Percentiles rank a stretch among this genome's conserved stretches.
These are phyloP conservation scores for Paramecium primaurelia DNA, from an alignment of 73 alveolate species.

Conservation along the genomic window DNA sequence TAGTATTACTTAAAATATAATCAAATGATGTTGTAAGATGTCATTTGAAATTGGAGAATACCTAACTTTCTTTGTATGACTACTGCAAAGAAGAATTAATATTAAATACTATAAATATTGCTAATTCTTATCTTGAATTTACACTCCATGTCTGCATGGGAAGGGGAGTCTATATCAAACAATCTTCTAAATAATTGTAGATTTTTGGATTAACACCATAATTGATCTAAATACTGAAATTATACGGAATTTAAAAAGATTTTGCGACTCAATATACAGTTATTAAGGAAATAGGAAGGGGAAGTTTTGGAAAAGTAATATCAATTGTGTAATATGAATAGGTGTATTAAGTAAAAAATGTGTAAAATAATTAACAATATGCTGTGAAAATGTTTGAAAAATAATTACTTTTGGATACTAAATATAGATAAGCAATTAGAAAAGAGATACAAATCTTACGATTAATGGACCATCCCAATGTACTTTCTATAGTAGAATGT, in stretches of 20 bases:
- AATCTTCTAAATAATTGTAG: neutral
- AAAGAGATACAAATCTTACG: neutral
- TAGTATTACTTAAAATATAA: neutral
- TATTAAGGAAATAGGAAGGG: conserved; percentile 66
- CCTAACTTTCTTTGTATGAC: neutral
- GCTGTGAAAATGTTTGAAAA: neutral
- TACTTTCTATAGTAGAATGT: conserved; percentile 44
- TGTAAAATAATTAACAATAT: neutral
- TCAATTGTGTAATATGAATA: neutral
- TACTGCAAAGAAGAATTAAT: neutral
- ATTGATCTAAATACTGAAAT: neutral
- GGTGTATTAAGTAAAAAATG: conserved; percentile 78
- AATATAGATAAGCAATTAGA: neutral
- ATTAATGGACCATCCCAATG: neutral
- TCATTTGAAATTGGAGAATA: neutral
- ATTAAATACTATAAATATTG: neutral
- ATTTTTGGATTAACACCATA: neutral
- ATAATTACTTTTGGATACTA: neutral
- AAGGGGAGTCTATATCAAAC: neutral
- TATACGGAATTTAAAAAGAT: neutral
- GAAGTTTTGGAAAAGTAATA: conserved; percentile 84
- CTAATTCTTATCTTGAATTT: neutral
- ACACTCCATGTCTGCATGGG: neutral
- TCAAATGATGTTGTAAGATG: neutral
- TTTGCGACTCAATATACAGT: neutral